Conservation (phyloP, 2,329 filamentous ascomycete genomes). For the Graphium sp. region DNA sequence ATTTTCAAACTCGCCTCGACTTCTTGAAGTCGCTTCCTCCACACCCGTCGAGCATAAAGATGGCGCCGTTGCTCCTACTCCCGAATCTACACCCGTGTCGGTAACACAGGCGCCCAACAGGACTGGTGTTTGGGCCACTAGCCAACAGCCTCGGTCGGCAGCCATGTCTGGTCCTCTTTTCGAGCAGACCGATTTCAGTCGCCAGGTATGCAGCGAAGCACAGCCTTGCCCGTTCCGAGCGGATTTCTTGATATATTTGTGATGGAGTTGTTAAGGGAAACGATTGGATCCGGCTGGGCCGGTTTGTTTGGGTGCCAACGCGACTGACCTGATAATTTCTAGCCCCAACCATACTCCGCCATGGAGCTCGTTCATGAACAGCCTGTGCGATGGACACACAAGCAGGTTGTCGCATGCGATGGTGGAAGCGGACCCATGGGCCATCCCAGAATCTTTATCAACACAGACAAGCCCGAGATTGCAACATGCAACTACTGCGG, state of each 20-base stretch:
- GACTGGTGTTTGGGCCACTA: slow-evolving; percentile 63
- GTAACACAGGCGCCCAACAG: slow-evolving; percentile 77
- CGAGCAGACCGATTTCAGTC: slow-evolving; percentile 87
- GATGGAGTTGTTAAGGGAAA: too few species aligned
- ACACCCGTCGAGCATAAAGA: too few species aligned
- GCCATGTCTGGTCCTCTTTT: slow-evolving; percentile 93
- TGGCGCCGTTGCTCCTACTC: slow-evolving; percentile 1
- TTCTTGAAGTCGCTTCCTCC: too few species aligned
- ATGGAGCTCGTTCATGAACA: slow-evolving; percentile 95
- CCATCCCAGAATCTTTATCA: slow-evolving; percentile 92
- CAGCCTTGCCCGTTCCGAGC: too few species aligned
- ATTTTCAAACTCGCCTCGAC: too few species aligned
- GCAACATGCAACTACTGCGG: slow-evolving; percentile 85
- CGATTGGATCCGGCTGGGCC: too few species aligned
- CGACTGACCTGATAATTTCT: too few species aligned
- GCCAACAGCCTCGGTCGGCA: slow-evolving; percentile 61
- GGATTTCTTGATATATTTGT: too few species aligned
- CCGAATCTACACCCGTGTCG: slow-evolving; percentile 23
- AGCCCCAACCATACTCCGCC: slow-evolving; percentile 80
- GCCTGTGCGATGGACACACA: slow-evolving; percentile 81
- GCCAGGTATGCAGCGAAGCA: too few species aligned
- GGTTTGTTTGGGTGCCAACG: too few species aligned
- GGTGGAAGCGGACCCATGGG: slow-evolving; percentile 81
- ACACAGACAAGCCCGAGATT: slow-evolving; percentile 93
- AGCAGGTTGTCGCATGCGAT: slow-evolving; percentile 70